Conservation (phyloP, 495 filamentous ascomycete genomes). For the Friedmanniomyces endolithicus region DNA sequence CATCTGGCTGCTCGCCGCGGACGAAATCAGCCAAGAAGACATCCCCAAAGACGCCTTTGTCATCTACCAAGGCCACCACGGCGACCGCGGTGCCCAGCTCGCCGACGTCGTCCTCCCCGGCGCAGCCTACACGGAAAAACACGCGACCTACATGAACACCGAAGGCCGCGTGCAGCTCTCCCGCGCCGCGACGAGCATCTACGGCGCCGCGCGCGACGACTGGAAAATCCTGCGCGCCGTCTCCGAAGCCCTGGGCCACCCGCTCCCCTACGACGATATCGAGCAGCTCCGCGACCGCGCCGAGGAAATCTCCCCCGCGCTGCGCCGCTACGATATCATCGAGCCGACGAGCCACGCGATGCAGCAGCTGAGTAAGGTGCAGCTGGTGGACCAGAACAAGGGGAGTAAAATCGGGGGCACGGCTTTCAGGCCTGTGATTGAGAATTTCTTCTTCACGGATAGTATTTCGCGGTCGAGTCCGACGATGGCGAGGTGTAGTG, state of each 20-base stretch:
- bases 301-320: conserved; percentile 82
- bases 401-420: conserved; percentile 52
- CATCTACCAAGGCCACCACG: conserved; percentile 95
- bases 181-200: conserved; percentile 69
- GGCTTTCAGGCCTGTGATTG: conserved; percentile 68
- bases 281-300: conserved; percentile 78
- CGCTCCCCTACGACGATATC: conserved; percentile 86
- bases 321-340: conserved; percentile 80
- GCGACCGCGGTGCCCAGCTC: conserved; percentile 80
- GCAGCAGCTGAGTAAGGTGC: conserved; percentile 65
- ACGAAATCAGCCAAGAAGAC: conserved; percentile 68
- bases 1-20: conserved; percentile 90
- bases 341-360: conserved; percentile 53
- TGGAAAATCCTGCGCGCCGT: conserved; percentile 95
- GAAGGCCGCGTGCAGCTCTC: conserved; percentile 92
- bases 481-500: conserved; percentile 93
- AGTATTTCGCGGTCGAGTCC: conserved; percentile 88
- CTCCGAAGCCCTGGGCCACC: conserved; percentile 77
- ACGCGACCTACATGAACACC: conserved; percentile 93
- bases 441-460: conserved; percentile 97
- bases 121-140: conserved; percentile 92
- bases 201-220: conserved; percentile 83
- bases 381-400: conserved; percentile 92
- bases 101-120: conserved; percentile 91
- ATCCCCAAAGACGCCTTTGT: conserved; percentile 92